Evolutionary conservation across 768 basidiomycete genomes (phyloP), one percentile per base, ranked within the genome.

Genomic region (Auricularia sp.): DNA sequence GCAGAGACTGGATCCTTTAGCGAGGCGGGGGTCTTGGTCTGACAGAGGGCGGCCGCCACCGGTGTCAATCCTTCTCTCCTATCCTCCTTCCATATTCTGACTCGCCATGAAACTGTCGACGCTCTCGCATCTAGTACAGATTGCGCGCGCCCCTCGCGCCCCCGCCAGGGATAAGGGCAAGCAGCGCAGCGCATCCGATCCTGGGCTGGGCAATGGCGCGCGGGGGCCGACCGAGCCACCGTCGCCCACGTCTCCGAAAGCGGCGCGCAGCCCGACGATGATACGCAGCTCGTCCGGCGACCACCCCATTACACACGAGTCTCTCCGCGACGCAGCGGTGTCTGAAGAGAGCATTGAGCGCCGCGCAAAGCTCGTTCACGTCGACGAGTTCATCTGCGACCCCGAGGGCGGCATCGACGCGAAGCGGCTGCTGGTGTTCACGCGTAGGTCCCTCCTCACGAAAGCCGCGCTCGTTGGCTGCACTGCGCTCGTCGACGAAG

Each of bases 401-500:
- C 56, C 56, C 16, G 29, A 71, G 54, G 76, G 76, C 23, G 76
- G 74, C 23, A 77, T 77, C 44, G 75, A 77, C 59, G 71, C 74
- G 5, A 23, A 69, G 51, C 72, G 74, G 63, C 77, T 91, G 14
- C 74, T 91, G 61, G 75, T 85, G 12, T 81, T 79, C 3, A 81
- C 84, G 35, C 79, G 87, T 59, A 73, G 75, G 2, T 73, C 75
- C 51, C 71, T 89, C 64, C 69, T 85, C 62, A 80, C 84, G 65
- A 76, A 77, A 63, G 83, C 83, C 16, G 74, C 77, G 62, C 67
- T 70, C 8, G 67, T 81, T 21, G 86, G 83, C 16, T 84, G 80
- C 3, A 86, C 85, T 68, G 83, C 82, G 1, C 78, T 91, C 63
- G 80, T 86, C 2, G 83, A 90, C 51, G 89, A 91, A 71, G 78